Evolutionary conservation across 148 eudicot species (phyloP).

Genomic region (Spergularia bocconei): DNA sequence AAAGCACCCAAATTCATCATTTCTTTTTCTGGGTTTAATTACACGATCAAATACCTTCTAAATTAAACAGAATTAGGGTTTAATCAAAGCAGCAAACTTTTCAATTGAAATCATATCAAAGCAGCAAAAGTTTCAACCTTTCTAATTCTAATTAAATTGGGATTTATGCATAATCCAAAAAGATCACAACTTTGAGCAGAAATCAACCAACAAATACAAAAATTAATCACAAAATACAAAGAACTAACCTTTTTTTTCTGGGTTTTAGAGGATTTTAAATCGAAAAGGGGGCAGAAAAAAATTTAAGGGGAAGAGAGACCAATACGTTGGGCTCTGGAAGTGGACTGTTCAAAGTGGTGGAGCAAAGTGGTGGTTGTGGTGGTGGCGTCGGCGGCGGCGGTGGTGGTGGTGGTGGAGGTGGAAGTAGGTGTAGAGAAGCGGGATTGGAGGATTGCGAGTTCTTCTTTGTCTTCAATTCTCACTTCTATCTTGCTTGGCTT

Average conservation of each 20-base stretch:
- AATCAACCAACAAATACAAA: neutral
- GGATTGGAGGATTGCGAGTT: conserved; percentile 59
- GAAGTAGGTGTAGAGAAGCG: conserved; percentile 34
- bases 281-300: neutral
- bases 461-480: conserved; percentile 76
- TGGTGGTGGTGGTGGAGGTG: conserved; percentile 20
- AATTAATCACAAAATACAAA: neutral
- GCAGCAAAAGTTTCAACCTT: neutral
- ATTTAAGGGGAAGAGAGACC: conserved; percentile 41
- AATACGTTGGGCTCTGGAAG: conserved; percentile 69
- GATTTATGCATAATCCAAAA: neutral
- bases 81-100: no score
- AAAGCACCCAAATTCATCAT: neutral
- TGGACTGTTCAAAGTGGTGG: conserved; percentile 60
- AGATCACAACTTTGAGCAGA: neutral
- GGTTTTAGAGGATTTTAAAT: neutral
- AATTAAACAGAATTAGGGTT: no score
- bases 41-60: no score
- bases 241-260: neutral
- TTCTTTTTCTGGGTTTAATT: no score
- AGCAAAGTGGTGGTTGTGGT: conserved; percentile 57
- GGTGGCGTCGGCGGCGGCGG: conserved; percentile 31
- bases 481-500: conserved; percentile 77
- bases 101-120: neutral
- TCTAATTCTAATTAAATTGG: neutral